Base-by-base conservation (phyloP, 805 yeast species). In the Ogataea angusta region DNA sequence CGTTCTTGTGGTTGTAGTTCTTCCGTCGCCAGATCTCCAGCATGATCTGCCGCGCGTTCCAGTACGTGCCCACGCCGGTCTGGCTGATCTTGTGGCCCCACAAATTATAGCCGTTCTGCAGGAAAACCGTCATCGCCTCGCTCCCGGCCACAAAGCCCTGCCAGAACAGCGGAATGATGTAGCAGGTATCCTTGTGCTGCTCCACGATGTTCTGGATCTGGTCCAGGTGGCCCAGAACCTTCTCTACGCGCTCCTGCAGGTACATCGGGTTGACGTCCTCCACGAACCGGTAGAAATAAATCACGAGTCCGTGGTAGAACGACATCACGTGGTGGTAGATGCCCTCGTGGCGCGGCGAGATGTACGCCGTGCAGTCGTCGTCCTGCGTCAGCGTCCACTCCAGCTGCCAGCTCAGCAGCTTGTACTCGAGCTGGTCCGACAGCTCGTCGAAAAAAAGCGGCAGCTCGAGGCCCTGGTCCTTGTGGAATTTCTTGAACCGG, bases 81-180 rank as follows among this genome's bases (percentile, higher is more conserved):
- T 62, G 63, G 5, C 79, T 73, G 32, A 77, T 76, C 43, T 76
- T 76, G n/a, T 76, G 78, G 9, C 80, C 81, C 95, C 95, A 87
- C 43, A 70, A 68, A 54, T 78, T 80, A 63, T 77, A 86, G 30
- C 87, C 81, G 44, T 71, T 63, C 48, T 85, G 91, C 26, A 81
- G 61, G 25, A 68, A 69, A 1, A 61, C 51, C 5, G 81, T 76
- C 44, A 76, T 73, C 9, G 89, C 82, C 46, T 85, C 88, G 53
- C 93, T 82, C 0, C 95, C 95, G 1, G 91, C 89, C 31, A 88
- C 82, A 51, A 88, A 88, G 0, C 93, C 95, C 55, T 85, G 91
- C 93, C 95, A 88, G 52, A 86, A 79, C 24, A 86, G 65, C 4
- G 96, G 95, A 25, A 82, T 76, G 36, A 78, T 78, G 15, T 82